These are phyloP conservation scores for Cercospora sp. DNA, from an alignment of 2,329 filamentous ascomycete species.

Conservation along the genomic window DNA sequence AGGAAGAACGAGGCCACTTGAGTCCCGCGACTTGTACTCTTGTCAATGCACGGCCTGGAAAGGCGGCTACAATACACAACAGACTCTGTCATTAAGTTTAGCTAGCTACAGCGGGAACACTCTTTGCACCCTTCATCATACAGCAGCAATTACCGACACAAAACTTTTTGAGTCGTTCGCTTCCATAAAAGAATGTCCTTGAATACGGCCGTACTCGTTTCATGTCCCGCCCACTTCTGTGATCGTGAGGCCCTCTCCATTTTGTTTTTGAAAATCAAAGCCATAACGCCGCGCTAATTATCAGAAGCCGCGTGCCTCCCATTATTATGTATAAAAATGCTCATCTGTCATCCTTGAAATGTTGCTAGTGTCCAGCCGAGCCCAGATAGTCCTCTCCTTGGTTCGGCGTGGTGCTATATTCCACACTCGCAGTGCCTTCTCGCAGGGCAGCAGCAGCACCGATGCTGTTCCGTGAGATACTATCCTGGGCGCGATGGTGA, in stretches of 20 bases:
- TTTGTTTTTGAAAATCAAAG: constrained; percentile 1
- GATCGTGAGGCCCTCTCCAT: not conserved
- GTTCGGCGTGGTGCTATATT: constrained; percentile 21
- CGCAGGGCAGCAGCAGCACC: constrained; percentile 33
- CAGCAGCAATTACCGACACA: not conserved
- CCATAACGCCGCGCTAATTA: constrained; percentile 11
- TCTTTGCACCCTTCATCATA: not conserved
- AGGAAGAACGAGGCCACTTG: not conserved
- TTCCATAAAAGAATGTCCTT: constrained; percentile 6
- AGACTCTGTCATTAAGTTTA: constrained; percentile 5
- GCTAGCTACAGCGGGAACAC: not conserved
- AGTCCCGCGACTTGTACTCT: not conserved
- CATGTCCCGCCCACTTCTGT: constrained; percentile 9
- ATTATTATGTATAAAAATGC: constrained; percentile 1
- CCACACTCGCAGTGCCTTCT: constrained; percentile 20
- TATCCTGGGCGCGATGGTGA: constrained; percentile 35
- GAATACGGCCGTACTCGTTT: not conserved
- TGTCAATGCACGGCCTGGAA: not conserved
- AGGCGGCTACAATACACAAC: not conserved
- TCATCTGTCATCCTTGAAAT: not conserved
- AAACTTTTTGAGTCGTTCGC: not conserved
- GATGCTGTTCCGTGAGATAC: constrained; percentile 34
- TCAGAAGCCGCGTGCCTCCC: not conserved
- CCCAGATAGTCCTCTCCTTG: constrained; percentile 11
- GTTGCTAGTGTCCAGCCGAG: not conserved